Evolutionary conservation across 2,329 filamentous ascomycete genomes (phyloP).

Genomic region (Coccinonectria pachysandricola): DNA sequence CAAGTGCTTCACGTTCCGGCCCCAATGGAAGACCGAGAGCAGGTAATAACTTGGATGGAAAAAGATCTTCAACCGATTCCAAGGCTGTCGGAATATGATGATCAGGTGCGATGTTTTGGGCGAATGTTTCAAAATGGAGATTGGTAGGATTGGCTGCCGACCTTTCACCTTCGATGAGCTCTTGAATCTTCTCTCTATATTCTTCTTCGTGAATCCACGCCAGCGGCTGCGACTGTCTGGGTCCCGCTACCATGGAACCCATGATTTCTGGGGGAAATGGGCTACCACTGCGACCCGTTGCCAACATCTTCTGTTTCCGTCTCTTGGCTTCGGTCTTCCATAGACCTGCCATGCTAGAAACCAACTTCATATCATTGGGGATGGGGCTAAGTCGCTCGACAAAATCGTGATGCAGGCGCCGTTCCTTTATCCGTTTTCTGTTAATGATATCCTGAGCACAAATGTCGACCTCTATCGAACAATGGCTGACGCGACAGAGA

Average conservation of each 20-base stretch:
- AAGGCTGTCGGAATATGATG: conserved; percentile 62
- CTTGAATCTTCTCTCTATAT: conserved; percentile 53
- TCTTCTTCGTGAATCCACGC: conserved; percentile 92
- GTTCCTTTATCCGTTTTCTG: conserved; percentile 60
- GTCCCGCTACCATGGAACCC: conserved; percentile 80
- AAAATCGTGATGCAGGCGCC: conserved; percentile 82
- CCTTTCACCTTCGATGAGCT: conserved; percentile 56
- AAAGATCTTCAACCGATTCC: conserved; percentile 81
- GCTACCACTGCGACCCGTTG: conserved; percentile 53
- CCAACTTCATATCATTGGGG: conserved; percentile 63
- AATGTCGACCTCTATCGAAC: conserved; percentile 81
- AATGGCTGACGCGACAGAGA: conserved; percentile 75
- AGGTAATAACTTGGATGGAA: conserved; percentile 53
- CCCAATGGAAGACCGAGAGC: conserved; percentile 30
- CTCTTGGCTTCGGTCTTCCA: conserved; percentile 85
- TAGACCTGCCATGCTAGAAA: conserved; percentile 85
- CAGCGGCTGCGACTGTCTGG: conserved; percentile 58
- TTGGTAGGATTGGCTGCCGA: conserved; percentile 27
- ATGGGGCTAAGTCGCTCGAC: conserved; percentile 58
- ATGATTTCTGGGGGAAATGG: conserved; percentile 75
- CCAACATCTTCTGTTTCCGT: conserved; percentile 60
- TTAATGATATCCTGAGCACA: conserved; percentile 84
- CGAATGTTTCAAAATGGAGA: conserved; percentile 56
- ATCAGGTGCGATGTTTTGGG: conserved; percentile 42
- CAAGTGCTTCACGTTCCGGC: conserved; percentile 13